Percentiles rank a stretch among this genome's conserved stretches.
Evolutionary conservation across 2,329 filamentous ascomycete species (phyloP).

Genomic region (Chaetomium globosum): DNA sequence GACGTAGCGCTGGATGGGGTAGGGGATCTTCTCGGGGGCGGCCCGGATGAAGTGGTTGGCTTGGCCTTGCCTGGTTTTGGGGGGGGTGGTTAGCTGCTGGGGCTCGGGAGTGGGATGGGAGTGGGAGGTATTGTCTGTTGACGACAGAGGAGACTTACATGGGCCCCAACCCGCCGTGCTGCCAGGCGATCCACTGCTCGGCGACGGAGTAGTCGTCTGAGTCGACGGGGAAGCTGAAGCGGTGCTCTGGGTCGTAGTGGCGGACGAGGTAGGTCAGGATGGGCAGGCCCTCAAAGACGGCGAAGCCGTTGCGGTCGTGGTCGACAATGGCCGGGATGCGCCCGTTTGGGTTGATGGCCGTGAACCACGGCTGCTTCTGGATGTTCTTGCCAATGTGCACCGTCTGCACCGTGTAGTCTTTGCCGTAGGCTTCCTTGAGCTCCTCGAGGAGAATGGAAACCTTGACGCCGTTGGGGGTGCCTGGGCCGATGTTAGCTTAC

Average conservation of each 20-base stretch:
- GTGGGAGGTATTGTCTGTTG: slow-evolving; percentile 17
- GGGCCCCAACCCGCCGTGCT: slow-evolving; percentile 74
- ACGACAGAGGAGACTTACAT: slow-evolving; percentile 41
- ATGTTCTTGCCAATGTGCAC: slow-evolving; percentile 64
- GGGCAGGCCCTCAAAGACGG: slow-evolving; percentile 73
- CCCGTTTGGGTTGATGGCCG: slow-evolving; percentile 64
- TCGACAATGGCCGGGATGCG: slow-evolving; percentile 68
- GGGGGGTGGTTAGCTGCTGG: background rate
- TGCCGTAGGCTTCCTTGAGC: slow-evolving; percentile 65
- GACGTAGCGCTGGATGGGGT: slow-evolving; percentile 71
- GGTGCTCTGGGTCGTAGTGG: slow-evolving; percentile 35
- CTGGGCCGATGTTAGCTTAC: slow-evolving; percentile 31
- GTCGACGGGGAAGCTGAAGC: slow-evolving; percentile 46
- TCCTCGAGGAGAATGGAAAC: slow-evolving; percentile 65
- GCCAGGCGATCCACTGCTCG: slow-evolving; percentile 68
- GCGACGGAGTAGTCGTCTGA: slow-evolving; percentile 44
- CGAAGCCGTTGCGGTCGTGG: slow-evolving; percentile 62
- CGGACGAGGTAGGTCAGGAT: slow-evolving; percentile 69
- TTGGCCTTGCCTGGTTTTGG: slow-evolving; percentile 65
- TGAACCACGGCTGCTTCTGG: slow-evolving; percentile 70
- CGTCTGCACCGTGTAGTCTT: slow-evolving; percentile 60
- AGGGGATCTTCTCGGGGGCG: slow-evolving; percentile 69
- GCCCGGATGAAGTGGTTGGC: slow-evolving; percentile 73
- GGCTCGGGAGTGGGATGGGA: too few relatives aligned
- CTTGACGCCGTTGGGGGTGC: slow-evolving; percentile 60